Evolutionary conservation across 2,329 filamentous ascomycete species (phyloP).

Genomic region (Teratosphaeria destructans): DNA sequence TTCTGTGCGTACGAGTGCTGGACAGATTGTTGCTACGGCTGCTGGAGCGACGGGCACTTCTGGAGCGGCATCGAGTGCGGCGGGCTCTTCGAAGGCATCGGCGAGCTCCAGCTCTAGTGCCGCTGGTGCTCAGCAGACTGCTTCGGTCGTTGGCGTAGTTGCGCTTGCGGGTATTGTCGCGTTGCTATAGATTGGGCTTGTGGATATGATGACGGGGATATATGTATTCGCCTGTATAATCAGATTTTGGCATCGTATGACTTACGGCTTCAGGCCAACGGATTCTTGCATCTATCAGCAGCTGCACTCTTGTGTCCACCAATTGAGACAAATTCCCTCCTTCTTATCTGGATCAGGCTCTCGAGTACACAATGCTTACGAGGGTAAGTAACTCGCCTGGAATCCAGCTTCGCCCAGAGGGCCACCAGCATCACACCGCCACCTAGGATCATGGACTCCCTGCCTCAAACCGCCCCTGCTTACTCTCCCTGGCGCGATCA

Average conservation of each 20-base stretch:
- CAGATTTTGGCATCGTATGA: neutral
- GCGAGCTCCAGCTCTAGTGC: neutral
- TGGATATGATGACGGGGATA: neutral
- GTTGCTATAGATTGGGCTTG: neutral
- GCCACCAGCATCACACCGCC: too few relatives aligned
- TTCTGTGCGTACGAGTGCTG: constrained; percentile 5
- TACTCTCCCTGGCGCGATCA: constrained; percentile 45
- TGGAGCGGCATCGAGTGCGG: neutral
- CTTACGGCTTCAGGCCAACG: too few relatives aligned
- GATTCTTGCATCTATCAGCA: too few relatives aligned
- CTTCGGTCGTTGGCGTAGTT: neutral
- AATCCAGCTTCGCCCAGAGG: too few relatives aligned
- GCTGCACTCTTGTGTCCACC: too few relatives aligned
- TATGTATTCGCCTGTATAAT: neutral
- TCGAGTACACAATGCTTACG: too few relatives aligned
- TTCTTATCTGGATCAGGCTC: too few relatives aligned
- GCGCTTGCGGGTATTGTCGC: neutral
- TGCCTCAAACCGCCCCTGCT: constrained; percentile 22
- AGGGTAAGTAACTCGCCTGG: too few relatives aligned
- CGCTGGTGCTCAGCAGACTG: neutral
- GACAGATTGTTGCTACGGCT: constrained; percentile 9
- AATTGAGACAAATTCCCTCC: too few relatives aligned
- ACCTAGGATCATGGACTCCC: neutral
- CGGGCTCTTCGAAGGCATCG: neutral
- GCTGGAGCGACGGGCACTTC: neutral